Conservation (phyloP, 176 grass and related monocot species). For the Leersia perrieri region DNA sequence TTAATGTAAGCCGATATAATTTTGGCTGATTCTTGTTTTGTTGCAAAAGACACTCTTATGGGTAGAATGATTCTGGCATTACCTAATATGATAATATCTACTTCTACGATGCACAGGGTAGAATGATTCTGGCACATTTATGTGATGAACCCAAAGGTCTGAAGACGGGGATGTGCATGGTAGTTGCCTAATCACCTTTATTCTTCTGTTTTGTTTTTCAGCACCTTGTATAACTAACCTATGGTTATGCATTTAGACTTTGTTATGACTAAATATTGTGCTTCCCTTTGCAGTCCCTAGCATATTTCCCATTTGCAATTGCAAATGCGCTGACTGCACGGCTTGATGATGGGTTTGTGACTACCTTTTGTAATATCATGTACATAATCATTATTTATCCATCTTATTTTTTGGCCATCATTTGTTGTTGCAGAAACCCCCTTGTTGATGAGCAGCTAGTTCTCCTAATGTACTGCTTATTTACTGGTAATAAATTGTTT, state of each 20-base stretch:
- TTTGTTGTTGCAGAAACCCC: constrained; percentile 57
- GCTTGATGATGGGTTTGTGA: constrained; percentile 85
- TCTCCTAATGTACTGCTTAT: constrained; percentile 81
- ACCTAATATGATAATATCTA: constrained; percentile 1
- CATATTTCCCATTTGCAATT: constrained; percentile 88
- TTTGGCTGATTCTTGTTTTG: not conserved
- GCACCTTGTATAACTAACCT: constrained; percentile 9
- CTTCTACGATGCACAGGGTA: constrained; percentile 63
- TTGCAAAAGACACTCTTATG: not conserved
- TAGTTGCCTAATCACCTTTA: constrained; percentile 36
- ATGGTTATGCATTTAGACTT: not conserved
- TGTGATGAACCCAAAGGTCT: constrained; percentile 98
- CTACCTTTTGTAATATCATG: not conserved
- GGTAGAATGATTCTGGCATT: too few relatives aligned
- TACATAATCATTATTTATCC: constrained; percentile 21
- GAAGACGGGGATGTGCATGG: constrained; percentile 99
- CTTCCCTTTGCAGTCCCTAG: constrained; percentile 59
- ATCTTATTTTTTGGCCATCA: constrained; percentile 25
- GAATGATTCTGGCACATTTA: constrained; percentile 96
- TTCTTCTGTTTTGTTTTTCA: constrained; percentile 10
- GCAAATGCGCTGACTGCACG: constrained; percentile 84
- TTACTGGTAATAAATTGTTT: constrained; percentile 62
- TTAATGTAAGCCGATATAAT: not conserved
- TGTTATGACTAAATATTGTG: constrained; percentile 14
- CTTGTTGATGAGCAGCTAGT: constrained; percentile 91